phyloP scores from a whole-genome alignment of 495 filamentous ascomycete genomes.

The Lepidopterella palustris region DNA sequence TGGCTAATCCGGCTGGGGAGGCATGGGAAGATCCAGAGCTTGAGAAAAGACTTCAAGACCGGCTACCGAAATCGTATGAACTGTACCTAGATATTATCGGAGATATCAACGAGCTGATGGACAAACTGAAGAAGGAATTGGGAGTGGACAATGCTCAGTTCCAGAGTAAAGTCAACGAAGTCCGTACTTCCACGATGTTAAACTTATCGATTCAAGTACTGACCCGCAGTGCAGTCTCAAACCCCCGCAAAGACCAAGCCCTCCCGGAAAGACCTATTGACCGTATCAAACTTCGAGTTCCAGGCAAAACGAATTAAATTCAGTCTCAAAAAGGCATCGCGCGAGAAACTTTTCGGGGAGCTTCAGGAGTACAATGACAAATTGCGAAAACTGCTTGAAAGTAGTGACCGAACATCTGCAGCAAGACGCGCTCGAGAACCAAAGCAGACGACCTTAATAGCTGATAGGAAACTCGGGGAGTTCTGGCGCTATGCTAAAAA shows the following conservation, averaged over 20 bases:
- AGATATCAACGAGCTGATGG: slow-evolving; percentile 16
- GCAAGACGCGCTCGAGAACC: not conserved
- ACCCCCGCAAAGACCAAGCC: not conserved
- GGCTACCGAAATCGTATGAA: slow-evolving; percentile 17
- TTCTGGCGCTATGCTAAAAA: slow-evolving; percentile 30
- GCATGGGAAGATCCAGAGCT: slow-evolving; percentile 16
- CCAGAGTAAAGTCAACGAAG: slow-evolving; percentile 8
- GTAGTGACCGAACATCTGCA: slow-evolving; percentile 10
- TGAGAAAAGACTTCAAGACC: slow-evolving; percentile 13
- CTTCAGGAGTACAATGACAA: slow-evolving; percentile 15
- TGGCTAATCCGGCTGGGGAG: slow-evolving; percentile 11
- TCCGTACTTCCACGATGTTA: not conserved
- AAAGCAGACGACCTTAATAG: not conserved
- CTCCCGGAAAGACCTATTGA: slow-evolving; percentile 5
- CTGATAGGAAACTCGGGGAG: slow-evolving; percentile 14
- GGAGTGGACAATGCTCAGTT: slow-evolving; percentile 35
- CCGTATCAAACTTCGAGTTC: slow-evolving; percentile 12
- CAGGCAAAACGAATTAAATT: slow-evolving; percentile 36
- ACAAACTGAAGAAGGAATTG: slow-evolving; percentile 27
- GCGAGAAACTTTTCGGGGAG: slow-evolving; percentile 29
- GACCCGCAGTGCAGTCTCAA: not conserved
- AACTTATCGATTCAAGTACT: not conserved
- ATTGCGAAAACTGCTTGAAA: slow-evolving; percentile 14
- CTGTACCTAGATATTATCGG: slow-evolving; percentile 10
- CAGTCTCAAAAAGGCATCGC: slow-evolving; percentile 27